A percentile compares a stretch with the other conserved stretches of the same genome.
phyloP scores from a whole-genome alignment of 2,329 filamentous ascomycete genomes.

The Penicillium polonicum region DNA sequence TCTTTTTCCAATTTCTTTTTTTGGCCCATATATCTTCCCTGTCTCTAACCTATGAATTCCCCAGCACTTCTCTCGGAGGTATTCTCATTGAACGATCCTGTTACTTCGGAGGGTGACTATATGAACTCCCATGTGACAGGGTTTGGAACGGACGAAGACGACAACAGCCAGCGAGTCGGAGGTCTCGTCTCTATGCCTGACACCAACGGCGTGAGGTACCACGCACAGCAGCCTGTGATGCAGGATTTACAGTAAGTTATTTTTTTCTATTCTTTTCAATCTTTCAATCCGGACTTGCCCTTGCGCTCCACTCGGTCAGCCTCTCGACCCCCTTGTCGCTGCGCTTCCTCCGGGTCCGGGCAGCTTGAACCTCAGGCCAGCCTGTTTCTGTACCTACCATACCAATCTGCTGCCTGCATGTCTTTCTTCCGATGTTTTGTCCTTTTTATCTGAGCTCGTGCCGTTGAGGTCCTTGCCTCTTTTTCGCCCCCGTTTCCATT shows the following conservation, averaged over 20 bases:
- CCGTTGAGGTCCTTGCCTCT: constrained; percentile 14
- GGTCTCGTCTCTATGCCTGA: constrained; percentile 48
- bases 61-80: constrained; percentile 36
- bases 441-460: constrained; percentile 18
- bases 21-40: constrained; percentile 11
- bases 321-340: constrained; percentile 33
- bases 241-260: constrained; percentile 57
- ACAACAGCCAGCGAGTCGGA: constrained; percentile 53
- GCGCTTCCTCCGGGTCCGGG: constrained; percentile 32
- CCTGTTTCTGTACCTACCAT: constrained; percentile 29
- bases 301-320: constrained; percentile 33
- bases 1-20: constrained; percentile 5
- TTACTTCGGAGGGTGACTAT: constrained; percentile 43
- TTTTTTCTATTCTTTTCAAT: constrained; percentile 41
- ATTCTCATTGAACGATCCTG: constrained; percentile 41
- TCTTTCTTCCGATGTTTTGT: constrained; percentile 27
- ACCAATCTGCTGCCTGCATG: constrained; percentile 31
- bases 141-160: constrained; percentile 44
- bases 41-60: constrained; percentile 9
- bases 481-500: constrained; percentile 20
- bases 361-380: constrained; percentile 31
- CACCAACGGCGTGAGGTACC: constrained; percentile 53
- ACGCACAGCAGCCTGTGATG: constrained; percentile 51
- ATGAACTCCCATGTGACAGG: constrained; percentile 36
- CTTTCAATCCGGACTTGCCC: constrained; percentile 37